These are phyloP conservation scores for Magnolia officinalis DNA, from an alignment of 164 flowering plant species.

Conservation along the genomic window DNA sequence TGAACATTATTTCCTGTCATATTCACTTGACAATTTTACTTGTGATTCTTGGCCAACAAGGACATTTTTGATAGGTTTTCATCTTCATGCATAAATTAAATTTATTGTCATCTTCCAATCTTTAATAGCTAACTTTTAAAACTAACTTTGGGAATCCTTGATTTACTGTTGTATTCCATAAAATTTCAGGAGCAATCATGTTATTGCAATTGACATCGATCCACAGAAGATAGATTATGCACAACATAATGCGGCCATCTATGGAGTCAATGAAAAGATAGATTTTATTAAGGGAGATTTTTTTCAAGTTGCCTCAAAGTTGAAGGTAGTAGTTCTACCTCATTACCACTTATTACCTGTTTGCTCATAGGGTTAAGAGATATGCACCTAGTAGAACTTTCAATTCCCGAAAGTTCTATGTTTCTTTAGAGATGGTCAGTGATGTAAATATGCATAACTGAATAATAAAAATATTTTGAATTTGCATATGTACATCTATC, in stretches of 20 bases:
- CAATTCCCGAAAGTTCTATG: neutral
- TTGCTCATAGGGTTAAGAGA: neutral
- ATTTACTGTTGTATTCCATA: neutral
- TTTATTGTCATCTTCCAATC: neutral
- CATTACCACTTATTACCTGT: neutral
- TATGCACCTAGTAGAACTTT: neutral
- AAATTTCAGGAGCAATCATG: slow-evolving; percentile 58
- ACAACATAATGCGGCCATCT: slow-evolving; percentile 76
- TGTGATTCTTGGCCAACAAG: neutral
- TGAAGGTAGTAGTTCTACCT: slow-evolving; percentile 53
- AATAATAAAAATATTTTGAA: too few species aligned
- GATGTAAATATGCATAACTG: too few species aligned
- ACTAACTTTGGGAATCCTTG: neutral
- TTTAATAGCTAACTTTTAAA: neutral
- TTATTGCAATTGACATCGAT: slow-evolving; percentile 90
- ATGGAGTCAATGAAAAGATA: slow-evolving; percentile 67
- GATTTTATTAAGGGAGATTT: slow-evolving; percentile 78
- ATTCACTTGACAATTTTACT: neutral
- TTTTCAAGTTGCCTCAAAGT: slow-evolving; percentile 56
- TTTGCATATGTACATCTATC: too few species aligned
- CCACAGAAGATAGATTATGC: slow-evolving; percentile 80
- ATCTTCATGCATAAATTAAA: neutral
- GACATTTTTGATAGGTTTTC: neutral
- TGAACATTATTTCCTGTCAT: neutral
- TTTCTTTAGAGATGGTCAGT: too few species aligned